Base-by-base conservation (phyloP, 192 early-diverging fungal genomes). In the Gonapodya prolifera region DNA sequence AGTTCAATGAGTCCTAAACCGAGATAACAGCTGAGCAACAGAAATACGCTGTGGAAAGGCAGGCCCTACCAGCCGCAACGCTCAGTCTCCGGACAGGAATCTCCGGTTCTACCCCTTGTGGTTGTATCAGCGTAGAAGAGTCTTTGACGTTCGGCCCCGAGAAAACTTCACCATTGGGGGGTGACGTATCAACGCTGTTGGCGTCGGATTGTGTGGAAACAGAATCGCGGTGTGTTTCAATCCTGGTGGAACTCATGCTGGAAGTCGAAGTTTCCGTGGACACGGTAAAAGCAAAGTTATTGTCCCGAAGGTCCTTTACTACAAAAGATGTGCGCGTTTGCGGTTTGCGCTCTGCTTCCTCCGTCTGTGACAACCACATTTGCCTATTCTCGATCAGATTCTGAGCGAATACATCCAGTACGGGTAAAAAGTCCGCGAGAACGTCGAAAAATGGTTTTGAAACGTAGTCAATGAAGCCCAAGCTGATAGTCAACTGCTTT, bases 391-490 rank as follows among this genome's bases (percentile, higher is more conserved):
- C 80, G 0, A 81, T 70, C 35, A 94, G 80, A 17, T 81, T 78
- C 0, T 83, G 84, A n/a, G 95, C 80, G 73, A 90, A 85, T 28
- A 83, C 82, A 1, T 87, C 83, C 0, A 90, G 86, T 16, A 87
- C 84, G 0, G 94, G 92, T 70, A 97, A 88, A 8, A 95, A 83
- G 61, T 91, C 88, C n/a, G 89, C 90, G 36, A 95, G 87, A 78
- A 87, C 86, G 70, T 92, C 90, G 82, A 94, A 96, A 76, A 94
- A 96, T 1, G 96, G 96, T 35, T 86, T 86, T 0, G 92, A 92
- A 23, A 98, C 91, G 76, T 93, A 94, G 78, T 94, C 91, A 75
- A 90, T 89, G 83, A 97, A 97, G 34, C 92, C 89, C 2, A 97
- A 82, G 30, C 87, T 87, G 71, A 97, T 93, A 69, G 92, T 86